Conservation (phyloP, 2,329 filamentous ascomycete genomes). For the Fusarium begoniae region DNA sequence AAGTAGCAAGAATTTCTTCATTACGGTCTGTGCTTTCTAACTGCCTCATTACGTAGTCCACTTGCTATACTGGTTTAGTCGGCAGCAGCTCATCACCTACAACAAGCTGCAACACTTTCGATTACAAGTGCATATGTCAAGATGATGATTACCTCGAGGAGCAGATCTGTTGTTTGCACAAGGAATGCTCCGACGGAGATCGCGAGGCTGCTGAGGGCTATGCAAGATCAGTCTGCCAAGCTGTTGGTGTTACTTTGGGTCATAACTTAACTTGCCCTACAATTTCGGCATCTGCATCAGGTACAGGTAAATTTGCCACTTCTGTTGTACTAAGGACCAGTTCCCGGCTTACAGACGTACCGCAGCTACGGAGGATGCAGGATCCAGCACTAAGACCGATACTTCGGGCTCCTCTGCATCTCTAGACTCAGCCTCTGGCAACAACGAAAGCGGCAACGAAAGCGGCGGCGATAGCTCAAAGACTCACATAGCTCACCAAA, state of each 20-base stretch:
- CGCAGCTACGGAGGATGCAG: not conserved
- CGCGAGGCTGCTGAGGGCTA: not conserved
- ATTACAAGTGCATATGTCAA: not conserved
- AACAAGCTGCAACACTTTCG: not conserved
- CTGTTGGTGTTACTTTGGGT: not conserved
- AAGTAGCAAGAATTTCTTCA: not conserved
- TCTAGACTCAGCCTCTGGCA: not conserved
- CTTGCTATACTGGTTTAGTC: not conserved
- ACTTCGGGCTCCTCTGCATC: not conserved
- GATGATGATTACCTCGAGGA: not conserved
- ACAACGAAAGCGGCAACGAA: not conserved
- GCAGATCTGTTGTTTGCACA: not conserved
- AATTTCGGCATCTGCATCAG: not conserved
- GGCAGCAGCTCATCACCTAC: not conserved
- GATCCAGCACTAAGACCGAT: not conserved
- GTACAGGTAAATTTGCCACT: not conserved
- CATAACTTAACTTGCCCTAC: not conserved
- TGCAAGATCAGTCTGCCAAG: not conserved
- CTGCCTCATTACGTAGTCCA: not conserved
- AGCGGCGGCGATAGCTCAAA: not conserved
- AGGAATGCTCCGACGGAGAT: not conserved
- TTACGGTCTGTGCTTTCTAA: not conserved
- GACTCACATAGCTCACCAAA: not conserved
- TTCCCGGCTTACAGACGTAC: not conserved
- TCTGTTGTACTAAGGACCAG: not conserved